Conservation (phyloP, 108 stramenopile species). For the Cafeteria roenbergensis region DNA sequence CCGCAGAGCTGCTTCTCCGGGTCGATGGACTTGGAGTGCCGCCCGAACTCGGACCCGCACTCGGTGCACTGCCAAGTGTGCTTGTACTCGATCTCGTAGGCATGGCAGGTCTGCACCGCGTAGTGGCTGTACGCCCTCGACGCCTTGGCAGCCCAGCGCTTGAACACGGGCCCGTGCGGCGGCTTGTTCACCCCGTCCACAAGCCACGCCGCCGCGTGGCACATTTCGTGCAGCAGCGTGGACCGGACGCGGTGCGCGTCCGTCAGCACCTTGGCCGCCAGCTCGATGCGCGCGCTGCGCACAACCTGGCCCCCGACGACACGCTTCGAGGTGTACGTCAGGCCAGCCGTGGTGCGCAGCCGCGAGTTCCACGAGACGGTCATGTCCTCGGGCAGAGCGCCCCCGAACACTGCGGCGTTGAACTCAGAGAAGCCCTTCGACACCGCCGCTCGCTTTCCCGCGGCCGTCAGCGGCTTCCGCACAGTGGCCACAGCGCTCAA, state of each 20-base stretch:
- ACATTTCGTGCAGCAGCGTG: constrained; percentile 80
- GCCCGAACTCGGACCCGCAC: constrained; percentile 13
- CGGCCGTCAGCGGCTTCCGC: too few species aligned
- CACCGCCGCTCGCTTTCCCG: too few species aligned
- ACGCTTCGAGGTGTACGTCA: constrained; percentile 9
- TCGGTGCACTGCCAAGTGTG: constrained; percentile 15
- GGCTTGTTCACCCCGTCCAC: constrained; percentile 65
- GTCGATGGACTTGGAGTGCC: constrained; percentile 34
- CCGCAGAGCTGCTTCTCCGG: constrained; percentile 12
- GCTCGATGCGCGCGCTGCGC: constrained; percentile 55
- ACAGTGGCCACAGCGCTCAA: too few species aligned
- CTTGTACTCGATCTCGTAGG: constrained; percentile 28
- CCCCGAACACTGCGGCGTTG: neutral
- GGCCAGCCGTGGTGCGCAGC: constrained; percentile 63
- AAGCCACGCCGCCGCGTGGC: constrained; percentile 82
- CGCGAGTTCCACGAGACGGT: constrained; percentile 58
- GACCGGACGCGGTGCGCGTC: constrained; percentile 50
- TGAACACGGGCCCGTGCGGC: constrained; percentile 60
- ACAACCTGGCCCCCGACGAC: neutral
- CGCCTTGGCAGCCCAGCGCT: constrained; percentile 66
- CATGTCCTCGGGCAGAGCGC: neutral
- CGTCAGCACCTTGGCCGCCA: constrained; percentile 71
- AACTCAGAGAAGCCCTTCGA: too few species aligned
- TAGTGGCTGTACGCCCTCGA: constrained; percentile 33
- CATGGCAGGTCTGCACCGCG: constrained; percentile 25